Conservation (phyloP, 352 stramenopile species). For the Phytophthora cryptogea region DNA sequence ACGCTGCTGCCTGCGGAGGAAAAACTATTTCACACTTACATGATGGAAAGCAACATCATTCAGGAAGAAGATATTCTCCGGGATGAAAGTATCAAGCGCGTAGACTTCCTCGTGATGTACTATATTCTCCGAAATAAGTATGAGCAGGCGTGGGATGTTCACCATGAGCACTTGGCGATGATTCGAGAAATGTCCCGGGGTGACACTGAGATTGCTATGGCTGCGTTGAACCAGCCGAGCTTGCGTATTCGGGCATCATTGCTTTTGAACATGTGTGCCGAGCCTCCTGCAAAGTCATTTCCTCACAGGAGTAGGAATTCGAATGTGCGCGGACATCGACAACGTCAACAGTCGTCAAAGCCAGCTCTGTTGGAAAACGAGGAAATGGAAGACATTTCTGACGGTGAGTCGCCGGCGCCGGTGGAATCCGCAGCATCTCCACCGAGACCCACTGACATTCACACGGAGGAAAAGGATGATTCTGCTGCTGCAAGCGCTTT, state of each 20-base stretch:
- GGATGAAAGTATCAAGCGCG: conserved; percentile 71
- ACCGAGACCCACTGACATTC: conserved; percentile 3
- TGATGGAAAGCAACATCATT: conserved; percentile 65
- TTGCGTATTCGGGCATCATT: conserved; percentile 66
- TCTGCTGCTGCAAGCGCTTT: conserved; percentile 21
- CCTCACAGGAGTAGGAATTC: conserved; percentile 35
- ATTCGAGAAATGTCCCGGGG: conserved; percentile 67
- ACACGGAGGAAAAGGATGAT: conserved; percentile 13
- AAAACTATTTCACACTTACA: conserved; percentile 65
- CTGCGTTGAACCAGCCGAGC: conserved; percentile 61
- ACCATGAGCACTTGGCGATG: conserved; percentile 75
- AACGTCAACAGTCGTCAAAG: conserved; percentile 19
- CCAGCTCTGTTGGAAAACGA: conserved; percentile 37
- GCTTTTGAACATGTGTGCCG: conserved; percentile 69
- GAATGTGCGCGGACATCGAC: conserved; percentile 35
- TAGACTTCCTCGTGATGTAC: conserved; percentile 86
- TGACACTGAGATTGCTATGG: conserved; percentile 64
- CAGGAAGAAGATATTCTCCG: conserved; percentile 59
- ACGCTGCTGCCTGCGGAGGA: conserved; percentile 64
- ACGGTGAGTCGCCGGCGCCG: conserved; percentile 12
- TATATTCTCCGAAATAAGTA: conserved; percentile 81
- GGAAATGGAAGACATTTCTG: conserved; percentile 47
- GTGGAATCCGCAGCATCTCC: conserved; percentile 9
- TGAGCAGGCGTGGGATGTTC: conserved; percentile 70
- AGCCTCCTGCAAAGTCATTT: conserved; percentile 47